Evolutionary conservation across 2,329 filamentous ascomycete species (phyloP).

Genomic region (Reticulascus tulasneorum): DNA sequence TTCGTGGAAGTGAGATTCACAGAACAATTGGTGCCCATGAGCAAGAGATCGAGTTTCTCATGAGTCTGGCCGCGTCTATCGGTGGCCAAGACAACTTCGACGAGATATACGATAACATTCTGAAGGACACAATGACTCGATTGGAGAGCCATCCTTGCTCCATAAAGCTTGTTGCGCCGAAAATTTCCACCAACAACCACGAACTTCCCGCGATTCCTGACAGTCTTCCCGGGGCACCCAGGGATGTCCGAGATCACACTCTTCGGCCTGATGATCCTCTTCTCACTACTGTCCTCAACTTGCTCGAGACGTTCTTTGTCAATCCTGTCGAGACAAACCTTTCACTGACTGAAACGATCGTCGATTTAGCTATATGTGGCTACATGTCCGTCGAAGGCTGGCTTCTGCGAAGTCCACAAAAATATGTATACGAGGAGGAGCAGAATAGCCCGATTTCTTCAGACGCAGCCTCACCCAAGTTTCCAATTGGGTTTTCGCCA

Average conservation of each 20-base stretch:
- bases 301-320: conserved; percentile 77
- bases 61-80: conserved; percentile 63
- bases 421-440: conserved; percentile 52
- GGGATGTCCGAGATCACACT: conserved; percentile 57
- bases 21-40: conserved; percentile 72
- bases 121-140: conserved; percentile 66
- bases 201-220: conserved; percentile 52
- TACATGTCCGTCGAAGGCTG: conserved; percentile 86
- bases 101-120: conserved; percentile 65
- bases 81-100: conserved; percentile 68
- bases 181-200: conserved; percentile 51
- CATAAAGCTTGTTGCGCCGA: conserved; percentile 61
- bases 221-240: conserved; percentile 56
- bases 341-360: conserved; percentile 76
- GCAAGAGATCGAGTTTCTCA: conserved; percentile 69
- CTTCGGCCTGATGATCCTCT: conserved; percentile 60
- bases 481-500: conserved; percentile 29
- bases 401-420: conserved; percentile 71
- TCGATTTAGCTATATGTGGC: conserved; percentile 79
- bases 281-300: conserved; percentile 61
- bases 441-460: conserved; percentile 24
- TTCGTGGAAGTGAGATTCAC: conserved; percentile 48
- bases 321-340: conserved; percentile 92
- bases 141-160: conserved; percentile 74
- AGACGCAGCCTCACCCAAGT: conserved; percentile 28